These are phyloP conservation scores for Tulasnella sp. DNA, from an alignment of 768 basidiomycete genomes.

Conservation along the genomic window DNA sequence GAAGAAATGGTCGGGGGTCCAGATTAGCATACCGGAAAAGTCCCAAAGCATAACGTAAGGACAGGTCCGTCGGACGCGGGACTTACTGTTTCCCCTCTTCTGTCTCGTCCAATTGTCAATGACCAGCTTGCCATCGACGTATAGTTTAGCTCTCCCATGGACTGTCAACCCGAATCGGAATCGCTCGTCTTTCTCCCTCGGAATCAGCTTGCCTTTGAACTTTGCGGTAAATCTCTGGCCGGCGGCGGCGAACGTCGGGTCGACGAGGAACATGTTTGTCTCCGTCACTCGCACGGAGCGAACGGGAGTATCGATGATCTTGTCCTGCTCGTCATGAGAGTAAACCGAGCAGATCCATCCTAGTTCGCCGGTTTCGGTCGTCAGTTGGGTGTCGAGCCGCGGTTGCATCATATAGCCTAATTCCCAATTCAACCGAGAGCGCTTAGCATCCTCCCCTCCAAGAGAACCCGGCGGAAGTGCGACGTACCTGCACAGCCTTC, in stretches of 20 bases:
- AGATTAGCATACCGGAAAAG: neutral
- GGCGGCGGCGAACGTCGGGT: conserved; percentile 62
- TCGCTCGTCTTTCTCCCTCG: conserved; percentile 43
- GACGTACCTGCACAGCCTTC: conserved; percentile 66
- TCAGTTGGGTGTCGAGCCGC: conserved; percentile 61
- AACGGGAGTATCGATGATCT: conserved; percentile 51
- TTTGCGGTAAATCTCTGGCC: conserved; percentile 59
- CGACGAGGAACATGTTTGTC: conserved; percentile 59
- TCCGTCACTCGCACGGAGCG: conserved; percentile 56
- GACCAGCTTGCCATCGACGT: conserved; percentile 50
- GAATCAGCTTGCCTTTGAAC: conserved; percentile 55
- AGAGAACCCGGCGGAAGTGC: conserved; percentile 2
- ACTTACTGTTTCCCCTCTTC: conserved; percentile 58
- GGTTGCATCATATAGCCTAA: conserved; percentile 70
- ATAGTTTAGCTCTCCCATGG: conserved; percentile 58
- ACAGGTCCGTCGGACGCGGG: too few relatives aligned
- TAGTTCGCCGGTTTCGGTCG: conserved; percentile 55
- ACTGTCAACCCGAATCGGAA: conserved; percentile 46
- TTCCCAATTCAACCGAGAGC: neutral
- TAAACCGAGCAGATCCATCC: conserved; percentile 71
- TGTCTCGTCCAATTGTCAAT: conserved; percentile 83
- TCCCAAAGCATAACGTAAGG: neutral
- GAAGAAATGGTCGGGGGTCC: conserved; percentile 61
- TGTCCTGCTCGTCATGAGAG: conserved; percentile 56
- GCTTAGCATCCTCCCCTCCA: neutral